phyloP scores from a whole-genome alignment of 2,329 filamentous ascomycete genomes.

The Clonostachys chloroleuca region DNA sequence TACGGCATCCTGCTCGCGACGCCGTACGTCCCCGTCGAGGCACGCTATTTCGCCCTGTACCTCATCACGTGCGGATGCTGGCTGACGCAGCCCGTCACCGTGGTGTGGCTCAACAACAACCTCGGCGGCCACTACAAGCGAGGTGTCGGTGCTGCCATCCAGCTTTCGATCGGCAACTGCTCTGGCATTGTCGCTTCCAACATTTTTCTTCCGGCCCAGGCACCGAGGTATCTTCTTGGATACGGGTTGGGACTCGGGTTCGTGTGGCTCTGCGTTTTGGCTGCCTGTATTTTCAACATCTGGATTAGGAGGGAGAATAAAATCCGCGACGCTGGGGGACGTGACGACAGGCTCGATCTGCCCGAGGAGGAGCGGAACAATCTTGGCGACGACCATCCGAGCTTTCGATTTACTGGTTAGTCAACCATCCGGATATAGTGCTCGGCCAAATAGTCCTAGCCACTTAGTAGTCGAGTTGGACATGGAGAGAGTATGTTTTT shows the following conservation, averaged over 20 bases:
- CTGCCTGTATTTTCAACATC: conserved; percentile 18
- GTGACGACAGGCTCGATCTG: conserved; percentile 17
- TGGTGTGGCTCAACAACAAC: conserved; percentile 54
- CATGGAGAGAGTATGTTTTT: too few relatives aligned
- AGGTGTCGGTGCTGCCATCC: conserved; percentile 44
- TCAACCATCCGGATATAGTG: too few relatives aligned
- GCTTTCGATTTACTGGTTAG: conserved; percentile 19
- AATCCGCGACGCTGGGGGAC: conserved; percentile 21
- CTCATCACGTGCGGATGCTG: conserved; percentile 48
- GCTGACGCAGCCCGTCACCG: conserved; percentile 46
- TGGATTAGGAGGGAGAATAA: conserved; percentile 25
- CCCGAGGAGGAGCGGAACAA: conserved; percentile 21
- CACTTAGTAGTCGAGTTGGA: too few relatives aligned
- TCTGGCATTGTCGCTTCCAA: conserved; percentile 46
- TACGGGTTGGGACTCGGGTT: conserved; percentile 41
- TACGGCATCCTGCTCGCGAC: conserved; percentile 47
- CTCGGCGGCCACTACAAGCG: conserved; percentile 55
- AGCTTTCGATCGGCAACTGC: conserved; percentile 41
- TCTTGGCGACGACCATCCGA: conserved; percentile 29
- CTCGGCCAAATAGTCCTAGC: too few relatives aligned
- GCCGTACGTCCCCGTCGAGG: conserved; percentile 9
- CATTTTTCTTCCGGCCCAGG: conserved; percentile 41
- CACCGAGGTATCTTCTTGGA: conserved; percentile 42
- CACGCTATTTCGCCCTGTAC: conserved; percentile 47
- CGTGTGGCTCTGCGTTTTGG: conserved; percentile 35